phyloP scores from a whole-genome alignment of 2,329 filamentous ascomycete genomes.

The Talaromyces sp. region DNA sequence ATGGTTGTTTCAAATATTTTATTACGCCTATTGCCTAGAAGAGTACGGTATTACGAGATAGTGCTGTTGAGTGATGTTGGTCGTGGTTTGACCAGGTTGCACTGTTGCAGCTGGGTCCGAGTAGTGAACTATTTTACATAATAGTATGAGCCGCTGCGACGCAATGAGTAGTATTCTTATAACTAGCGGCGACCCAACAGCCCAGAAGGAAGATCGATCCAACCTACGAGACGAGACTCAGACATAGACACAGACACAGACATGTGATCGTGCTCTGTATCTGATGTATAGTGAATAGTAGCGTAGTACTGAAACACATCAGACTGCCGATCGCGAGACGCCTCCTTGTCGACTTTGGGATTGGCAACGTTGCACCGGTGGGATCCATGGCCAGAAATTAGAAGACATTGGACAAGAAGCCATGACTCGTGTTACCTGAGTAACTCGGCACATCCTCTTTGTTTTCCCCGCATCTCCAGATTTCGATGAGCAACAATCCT shows the following conservation, averaged over 20 bases:
- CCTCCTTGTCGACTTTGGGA: neutral
- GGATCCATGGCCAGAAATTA: neutral
- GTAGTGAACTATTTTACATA: too few relatives aligned
- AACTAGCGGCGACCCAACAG: too few relatives aligned
- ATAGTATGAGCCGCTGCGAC: too few relatives aligned
- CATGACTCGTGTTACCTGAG: neutral
- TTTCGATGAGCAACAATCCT: neutral
- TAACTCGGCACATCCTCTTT: neutral
- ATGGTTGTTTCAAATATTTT: neutral
- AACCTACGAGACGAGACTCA: too few relatives aligned
- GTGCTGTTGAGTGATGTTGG: neutral
- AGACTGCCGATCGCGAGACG: neutral
- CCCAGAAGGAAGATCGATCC: too few relatives aligned
- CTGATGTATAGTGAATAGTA: neutral
- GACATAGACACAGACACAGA: too few relatives aligned
- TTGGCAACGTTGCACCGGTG: constrained; percentile 6
- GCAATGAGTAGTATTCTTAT: too few relatives aligned
- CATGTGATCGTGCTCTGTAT: too few relatives aligned
- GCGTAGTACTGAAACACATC: neutral
- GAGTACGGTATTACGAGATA: neutral
- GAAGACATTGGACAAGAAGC: neutral
- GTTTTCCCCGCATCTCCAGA: neutral
- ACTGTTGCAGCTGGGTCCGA: neutral
- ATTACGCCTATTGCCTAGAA: neutral
- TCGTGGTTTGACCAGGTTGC: neutral